Base-by-base conservation (phyloP, 1,284 basidiomycete species). In the Boletus smithii region DNA sequence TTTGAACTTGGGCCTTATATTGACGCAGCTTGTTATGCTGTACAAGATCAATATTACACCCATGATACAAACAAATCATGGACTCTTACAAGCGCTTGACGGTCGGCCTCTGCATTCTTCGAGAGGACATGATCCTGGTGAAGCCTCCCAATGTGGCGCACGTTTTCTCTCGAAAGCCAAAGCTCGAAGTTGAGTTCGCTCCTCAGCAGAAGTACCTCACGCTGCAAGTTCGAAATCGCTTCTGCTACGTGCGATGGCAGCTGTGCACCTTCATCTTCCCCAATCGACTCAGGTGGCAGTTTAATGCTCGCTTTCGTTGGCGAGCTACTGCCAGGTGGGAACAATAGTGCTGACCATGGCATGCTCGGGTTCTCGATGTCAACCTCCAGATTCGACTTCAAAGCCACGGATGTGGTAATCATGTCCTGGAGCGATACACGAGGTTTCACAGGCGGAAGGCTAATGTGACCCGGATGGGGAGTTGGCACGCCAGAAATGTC, bases 131-230 rank as follows among this genome's bases (percentile, higher is more conserved):
- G 79, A 53, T 89, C 83, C 51, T 83, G 76, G 57, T 88, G 85
- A 42, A 91, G 66, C 36, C 81, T 73, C n/a, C 83, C 85, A 45
- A 92, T 85, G 56, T 90, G 86, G 61, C 80, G 79, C 44, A 85
- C 75, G 51, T 89, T 89, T 65, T 90, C 81, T 54, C 85, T 73
- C 50, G 85, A 82, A 34, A 87, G 71, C 85, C 88, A 91, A 18
- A 84, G 70, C 68, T 91, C 86, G 49, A 91, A 88, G 60, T 89
- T 88, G 33, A 91, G 77, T 54, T 91, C 87, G 60, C 82, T 89
- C 43, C 83, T 75, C 22, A 91, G 69, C 29, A 90, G 67, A 6
- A 90, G 64, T 3, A 87, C 74, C 58, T 91, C 86, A 36, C 83
- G 75, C 62, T 91, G 89, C 46, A 91, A 67, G 8, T 72, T 74